Percentiles rank a stretch among this genome's conserved stretches.
Conservation (phyloP, 2,329 filamentous ascomycete species). For the Sarocladium strictum region DNA sequence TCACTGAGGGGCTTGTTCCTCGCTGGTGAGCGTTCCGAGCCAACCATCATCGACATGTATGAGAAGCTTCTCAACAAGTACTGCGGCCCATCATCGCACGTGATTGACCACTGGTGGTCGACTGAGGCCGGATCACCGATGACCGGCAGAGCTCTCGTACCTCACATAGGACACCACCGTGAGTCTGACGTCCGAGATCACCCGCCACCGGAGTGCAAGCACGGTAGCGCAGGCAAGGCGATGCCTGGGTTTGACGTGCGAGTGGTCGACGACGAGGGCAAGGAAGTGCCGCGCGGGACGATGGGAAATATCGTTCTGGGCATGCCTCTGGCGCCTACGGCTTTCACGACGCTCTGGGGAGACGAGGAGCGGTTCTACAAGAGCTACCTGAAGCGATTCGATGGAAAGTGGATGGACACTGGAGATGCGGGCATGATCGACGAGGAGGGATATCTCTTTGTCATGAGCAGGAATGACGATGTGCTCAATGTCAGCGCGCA, state of each 20-base stretch:
- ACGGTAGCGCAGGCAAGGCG: slow-evolving; percentile 82
- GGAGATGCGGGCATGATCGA: slow-evolving; percentile 88
- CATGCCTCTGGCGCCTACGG: slow-evolving; percentile 77
- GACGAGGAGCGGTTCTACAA: slow-evolving; percentile 83
- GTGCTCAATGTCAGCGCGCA: slow-evolving; percentile 96
- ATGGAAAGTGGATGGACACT: slow-evolving; percentile 81
- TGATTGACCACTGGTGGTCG: slow-evolving; percentile 58
- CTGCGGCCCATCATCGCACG: slow-evolving; percentile 53
- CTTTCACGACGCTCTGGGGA: slow-evolving; percentile 78
- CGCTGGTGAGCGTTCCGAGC: slow-evolving; percentile 85
- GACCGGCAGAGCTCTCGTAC: slow-evolving; percentile 47
- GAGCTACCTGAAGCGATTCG: slow-evolving; percentile 77
- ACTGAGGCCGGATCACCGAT: slow-evolving; percentile 55
- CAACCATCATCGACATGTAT: slow-evolving; percentile 76
- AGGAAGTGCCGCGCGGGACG: slow-evolving; percentile 60
- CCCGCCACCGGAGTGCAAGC: slow-evolving; percentile 55
- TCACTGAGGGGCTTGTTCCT: slow-evolving; percentile 72
- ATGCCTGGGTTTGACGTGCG: slow-evolving; percentile 89
- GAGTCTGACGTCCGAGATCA: slow-evolving; percentile 32
- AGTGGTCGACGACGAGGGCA: slow-evolving; percentile 74
- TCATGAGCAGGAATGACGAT: slow-evolving; percentile 68
- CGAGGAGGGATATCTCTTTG: slow-evolving; percentile 58
- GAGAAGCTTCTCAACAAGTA: slow-evolving; percentile 64
- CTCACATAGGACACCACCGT: slow-evolving; percentile 50
- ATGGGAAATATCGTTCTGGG: slow-evolving; percentile 92